phyloP scores from a whole-genome alignment of 1,139 yeast genomes.

The Yamadazyma kanchanaburiensis region DNA sequence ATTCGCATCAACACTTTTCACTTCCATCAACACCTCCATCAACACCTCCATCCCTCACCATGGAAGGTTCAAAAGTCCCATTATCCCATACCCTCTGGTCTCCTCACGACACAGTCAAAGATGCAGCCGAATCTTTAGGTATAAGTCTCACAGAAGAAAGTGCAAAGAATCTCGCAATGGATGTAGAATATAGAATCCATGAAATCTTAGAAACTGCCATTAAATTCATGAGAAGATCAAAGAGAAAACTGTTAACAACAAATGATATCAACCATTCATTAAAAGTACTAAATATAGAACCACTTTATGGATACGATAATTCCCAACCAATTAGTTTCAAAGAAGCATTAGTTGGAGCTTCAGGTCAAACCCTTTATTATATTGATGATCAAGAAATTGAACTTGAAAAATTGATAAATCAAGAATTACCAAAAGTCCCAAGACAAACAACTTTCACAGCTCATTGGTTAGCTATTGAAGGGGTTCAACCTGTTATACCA shows the following conservation, averaged over 20 bases:
- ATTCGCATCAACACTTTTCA: no score
- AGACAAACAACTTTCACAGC: conserved; percentile 90
- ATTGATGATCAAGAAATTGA: conserved; percentile 90
- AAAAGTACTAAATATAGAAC: conserved; percentile 84
- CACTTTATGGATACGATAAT: conserved; percentile 72
- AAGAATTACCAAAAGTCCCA: conserved; percentile 94
- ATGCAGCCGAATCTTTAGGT: conserved; percentile 92
- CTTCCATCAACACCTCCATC: background rate
- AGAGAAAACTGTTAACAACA: conserved; percentile 77
- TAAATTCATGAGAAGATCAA: conserved; percentile 93
- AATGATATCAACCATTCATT: conserved; percentile 80
- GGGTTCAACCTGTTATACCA: conserved; percentile 96
- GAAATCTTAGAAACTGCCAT: conserved; percentile 94
- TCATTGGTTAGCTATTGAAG: conserved; percentile 98
- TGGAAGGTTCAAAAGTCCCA: conserved; percentile 46
- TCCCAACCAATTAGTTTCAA: conserved; percentile 63
- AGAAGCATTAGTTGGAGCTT: conserved; percentile 84
- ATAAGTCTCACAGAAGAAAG: conserved; percentile 86
- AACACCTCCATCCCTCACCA: conserved; percentile 7
- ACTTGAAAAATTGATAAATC: conserved; percentile 88
- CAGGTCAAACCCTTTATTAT: conserved; percentile 88
- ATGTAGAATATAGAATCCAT: conserved; percentile 93
- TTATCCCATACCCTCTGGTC: conserved; percentile 95
- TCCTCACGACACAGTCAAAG: conserved; percentile 94
- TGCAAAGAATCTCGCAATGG: conserved; percentile 95